A percentile compares a stretch with the other conserved stretches of the same genome.
Evolutionary conservation across 306 rosid species (phyloP).

Genomic region (Prinsepia uniflora): DNA sequence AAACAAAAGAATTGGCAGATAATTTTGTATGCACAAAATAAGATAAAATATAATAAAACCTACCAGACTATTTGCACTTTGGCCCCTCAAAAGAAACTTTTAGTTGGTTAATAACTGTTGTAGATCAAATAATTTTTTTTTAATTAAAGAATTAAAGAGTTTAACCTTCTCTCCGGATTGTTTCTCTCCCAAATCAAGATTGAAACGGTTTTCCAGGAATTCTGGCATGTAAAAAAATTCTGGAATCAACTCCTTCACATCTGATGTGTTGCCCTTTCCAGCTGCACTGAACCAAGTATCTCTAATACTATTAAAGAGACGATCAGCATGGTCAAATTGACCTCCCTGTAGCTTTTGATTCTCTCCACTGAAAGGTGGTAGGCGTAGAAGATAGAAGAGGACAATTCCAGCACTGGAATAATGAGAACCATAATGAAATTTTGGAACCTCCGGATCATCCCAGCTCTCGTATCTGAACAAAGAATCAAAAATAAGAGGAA

Average conservation of each 20-base stretch:
- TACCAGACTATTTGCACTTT: neutral
- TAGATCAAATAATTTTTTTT: conserved; percentile 3
- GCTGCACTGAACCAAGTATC: conserved; percentile 99
- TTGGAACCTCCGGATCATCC: conserved; percentile 99
- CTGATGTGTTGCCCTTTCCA: conserved; percentile 97
- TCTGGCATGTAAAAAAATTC: conserved; percentile 98
- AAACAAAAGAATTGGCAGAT: neutral
- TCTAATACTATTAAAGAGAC: conserved; percentile 90
- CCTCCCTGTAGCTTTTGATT: conserved; percentile 99
- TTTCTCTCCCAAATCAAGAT: conserved; percentile 99
- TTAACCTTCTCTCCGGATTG: conserved; percentile 98
- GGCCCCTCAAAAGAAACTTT: neutral
- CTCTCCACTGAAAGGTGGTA: conserved; percentile 94
- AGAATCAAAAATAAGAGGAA: neutral
- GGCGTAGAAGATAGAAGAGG: conserved; percentile 90
- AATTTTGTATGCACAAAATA: neutral
- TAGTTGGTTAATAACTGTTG: neutral
- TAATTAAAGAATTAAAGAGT: conserved; percentile 14
- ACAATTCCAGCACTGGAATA: conserved; percentile 99
- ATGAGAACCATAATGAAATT: conserved; percentile 98
- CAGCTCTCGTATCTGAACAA: conserved; percentile 82
- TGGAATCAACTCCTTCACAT: conserved; percentile 97
- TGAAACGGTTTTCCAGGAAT: conserved; percentile 76
- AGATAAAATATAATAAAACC: neutral
- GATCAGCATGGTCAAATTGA: conserved; percentile 99